A percentile compares a stretch with the other conserved stretches of the same genome.
Evolutionary conservation across 306 rosid species (phyloP).

Genomic region (Albizia julibrissin): DNA sequence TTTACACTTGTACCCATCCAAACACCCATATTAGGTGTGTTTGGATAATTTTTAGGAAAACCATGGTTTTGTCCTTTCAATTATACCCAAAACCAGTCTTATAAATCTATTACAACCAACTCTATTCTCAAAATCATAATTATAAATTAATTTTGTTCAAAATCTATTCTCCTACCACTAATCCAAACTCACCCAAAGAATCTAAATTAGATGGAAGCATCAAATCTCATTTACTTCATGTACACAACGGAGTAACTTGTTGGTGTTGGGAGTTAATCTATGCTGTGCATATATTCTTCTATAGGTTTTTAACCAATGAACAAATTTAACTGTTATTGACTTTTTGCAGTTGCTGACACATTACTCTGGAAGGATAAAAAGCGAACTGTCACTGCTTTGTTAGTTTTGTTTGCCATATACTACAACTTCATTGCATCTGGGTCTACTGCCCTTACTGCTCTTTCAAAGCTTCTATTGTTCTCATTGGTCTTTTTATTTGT

Average conservation of each 20-base stretch:
- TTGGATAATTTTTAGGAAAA: not conserved
- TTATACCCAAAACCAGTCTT: not conserved
- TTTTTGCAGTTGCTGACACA: constrained; percentile 86
- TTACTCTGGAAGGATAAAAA: constrained; percentile 95
- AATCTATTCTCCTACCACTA: not conserved
- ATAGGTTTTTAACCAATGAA: constrained; percentile 25
- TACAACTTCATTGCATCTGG: constrained; percentile 75
- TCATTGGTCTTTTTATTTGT: constrained; percentile 52
- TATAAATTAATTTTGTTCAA: not conserved
- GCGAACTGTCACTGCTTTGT: constrained; percentile 58
- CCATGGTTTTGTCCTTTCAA: not conserved
- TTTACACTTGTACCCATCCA: not conserved
- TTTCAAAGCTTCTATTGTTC: constrained; percentile 70
- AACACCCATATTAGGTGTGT: not conserved
- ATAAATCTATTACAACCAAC: not conserved
- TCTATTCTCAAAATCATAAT: not conserved
- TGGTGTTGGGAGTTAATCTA: constrained; percentile 19
- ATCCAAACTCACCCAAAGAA: not conserved
- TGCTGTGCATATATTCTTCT: constrained; percentile 23
- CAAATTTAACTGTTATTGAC: constrained; percentile 18
- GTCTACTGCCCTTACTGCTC: constrained; percentile 64
- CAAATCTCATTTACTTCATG: constrained; percentile 15
- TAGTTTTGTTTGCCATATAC: constrained; percentile 73
- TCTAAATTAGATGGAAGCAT: not conserved
- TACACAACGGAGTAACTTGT: not conserved